A percentile compares a stretch with the other conserved stretches of the same genome.
Evolutionary conservation across 768 basidiomycete genomes (phyloP).

Genomic region (Rhodotorula graminis): DNA sequence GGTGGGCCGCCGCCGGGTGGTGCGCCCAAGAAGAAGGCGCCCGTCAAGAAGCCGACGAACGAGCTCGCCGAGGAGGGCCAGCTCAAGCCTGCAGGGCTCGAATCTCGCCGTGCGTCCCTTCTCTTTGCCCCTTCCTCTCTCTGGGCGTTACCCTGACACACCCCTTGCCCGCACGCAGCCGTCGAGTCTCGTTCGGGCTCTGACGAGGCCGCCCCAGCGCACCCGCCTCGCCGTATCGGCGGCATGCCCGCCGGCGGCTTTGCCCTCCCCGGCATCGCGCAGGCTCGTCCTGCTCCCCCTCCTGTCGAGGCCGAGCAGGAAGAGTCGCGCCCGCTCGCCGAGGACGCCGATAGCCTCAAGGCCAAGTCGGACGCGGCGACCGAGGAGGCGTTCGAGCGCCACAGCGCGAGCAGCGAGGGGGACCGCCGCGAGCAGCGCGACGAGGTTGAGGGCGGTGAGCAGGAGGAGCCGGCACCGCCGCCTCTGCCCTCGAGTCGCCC

Average conservation of each 20-base stretch:
- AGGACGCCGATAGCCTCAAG: not conserved
- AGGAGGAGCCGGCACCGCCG: slow-evolving; percentile 7
- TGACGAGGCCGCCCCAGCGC: not conserved
- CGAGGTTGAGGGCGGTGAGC: not conserved
- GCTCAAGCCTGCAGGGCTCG: not conserved
- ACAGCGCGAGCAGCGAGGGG: not conserved
- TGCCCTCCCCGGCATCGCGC: slow-evolving; percentile 25
- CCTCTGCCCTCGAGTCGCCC: slow-evolving; percentile 18
- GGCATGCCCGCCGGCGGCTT: slow-evolving; percentile 31
- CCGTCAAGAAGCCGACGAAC: not conserved
- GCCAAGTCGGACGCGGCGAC: not conserved
- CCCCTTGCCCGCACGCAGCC: not conserved
- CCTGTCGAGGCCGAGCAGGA: not conserved
- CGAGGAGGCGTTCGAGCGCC: not conserved
- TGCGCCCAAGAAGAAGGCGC: slow-evolving; percentile 5
- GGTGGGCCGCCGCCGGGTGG: slow-evolving; percentile 8
- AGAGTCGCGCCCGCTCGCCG: not conserved
- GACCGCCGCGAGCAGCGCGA: not conserved
- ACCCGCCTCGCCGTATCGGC: slow-evolving; percentile 18
- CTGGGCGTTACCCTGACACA: not conserved
- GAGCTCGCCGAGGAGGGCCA: slow-evolving; percentile 15
- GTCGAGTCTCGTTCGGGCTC: slow-evolving; percentile 8
- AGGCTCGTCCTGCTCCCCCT: slow-evolving; percentile 2
- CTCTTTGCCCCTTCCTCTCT: not conserved
- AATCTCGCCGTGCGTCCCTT: not conserved